Conservation (phyloP, 225 moss, liverwort and hornwort species). For the Physcomitrium patens region DNA sequence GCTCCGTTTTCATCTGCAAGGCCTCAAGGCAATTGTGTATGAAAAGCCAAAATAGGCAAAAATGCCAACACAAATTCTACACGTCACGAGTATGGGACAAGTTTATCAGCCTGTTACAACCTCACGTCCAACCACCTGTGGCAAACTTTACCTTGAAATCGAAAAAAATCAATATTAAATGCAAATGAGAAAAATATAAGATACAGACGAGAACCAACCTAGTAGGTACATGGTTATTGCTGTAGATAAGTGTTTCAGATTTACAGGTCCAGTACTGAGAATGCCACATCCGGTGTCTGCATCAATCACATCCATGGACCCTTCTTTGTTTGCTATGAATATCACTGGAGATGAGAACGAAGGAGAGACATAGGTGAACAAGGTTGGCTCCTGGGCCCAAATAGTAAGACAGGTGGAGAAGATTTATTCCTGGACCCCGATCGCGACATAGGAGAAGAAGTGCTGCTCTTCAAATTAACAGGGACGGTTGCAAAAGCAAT, state of each 20-base stretch:
- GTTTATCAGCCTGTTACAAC: too few species aligned
- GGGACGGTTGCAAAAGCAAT: conserved; percentile 38
- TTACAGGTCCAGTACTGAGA: conserved; percentile 48
- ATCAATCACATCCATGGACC: conserved; percentile 54
- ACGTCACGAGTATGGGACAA: too few species aligned
- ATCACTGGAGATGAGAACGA: conserved; percentile 31
- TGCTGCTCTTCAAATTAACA: conserved; percentile 31
- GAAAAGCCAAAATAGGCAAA: too few species aligned
- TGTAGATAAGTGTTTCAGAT: conserved; percentile 47
- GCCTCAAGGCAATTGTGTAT: neutral
- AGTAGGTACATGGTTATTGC: conserved; percentile 56
- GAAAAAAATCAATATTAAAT: too few species aligned
- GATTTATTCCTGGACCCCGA: neutral
- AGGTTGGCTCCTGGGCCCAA: conserved; percentile 26
- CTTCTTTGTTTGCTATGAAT: conserved; percentile 56
- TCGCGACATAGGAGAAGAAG: neutral
- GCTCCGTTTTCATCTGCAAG: conserved; percentile 56
- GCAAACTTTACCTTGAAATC: too few species aligned
- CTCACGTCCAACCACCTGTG: too few species aligned
- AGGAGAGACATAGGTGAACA: neutral
- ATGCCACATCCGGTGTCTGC: conserved; percentile 45
- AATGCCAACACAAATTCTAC: too few species aligned
- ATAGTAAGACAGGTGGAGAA: conserved; percentile 41
- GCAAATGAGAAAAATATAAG: too few species aligned
- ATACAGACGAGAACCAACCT: conserved; percentile 35